A percentile compares a stretch with the other conserved stretches of the same genome.
Conservation (phyloP, 345 rosid species). For the Acer saccharum region DNA sequence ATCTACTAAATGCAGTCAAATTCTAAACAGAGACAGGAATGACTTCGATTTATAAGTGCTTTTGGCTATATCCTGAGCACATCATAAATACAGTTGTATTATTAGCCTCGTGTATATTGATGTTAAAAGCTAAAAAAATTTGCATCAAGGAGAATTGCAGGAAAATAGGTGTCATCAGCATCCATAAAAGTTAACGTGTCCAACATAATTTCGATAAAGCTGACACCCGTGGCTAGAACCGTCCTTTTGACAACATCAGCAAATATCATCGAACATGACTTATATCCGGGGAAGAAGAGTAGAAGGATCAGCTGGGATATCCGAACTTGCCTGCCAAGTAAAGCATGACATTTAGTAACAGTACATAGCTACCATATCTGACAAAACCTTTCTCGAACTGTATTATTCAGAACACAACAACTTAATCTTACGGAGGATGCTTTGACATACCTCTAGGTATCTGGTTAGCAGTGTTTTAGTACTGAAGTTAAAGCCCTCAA, state of each 20-base stretch:
- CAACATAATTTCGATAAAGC: background rate
- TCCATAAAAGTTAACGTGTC: background rate
- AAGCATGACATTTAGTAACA: slow-evolving; percentile 7
- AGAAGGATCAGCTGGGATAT: slow-evolving; percentile 50
- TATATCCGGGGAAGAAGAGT: slow-evolving; percentile 54
- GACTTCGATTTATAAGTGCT: background rate
- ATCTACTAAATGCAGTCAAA: background rate
- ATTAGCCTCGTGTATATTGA: background rate
- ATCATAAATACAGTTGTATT: background rate
- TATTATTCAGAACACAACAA: background rate
- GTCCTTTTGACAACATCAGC: background rate
- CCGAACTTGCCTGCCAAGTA: slow-evolving; percentile 54
- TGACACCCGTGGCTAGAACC: background rate
- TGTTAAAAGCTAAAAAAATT: background rate
- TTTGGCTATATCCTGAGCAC: background rate
- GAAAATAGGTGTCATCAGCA: background rate
- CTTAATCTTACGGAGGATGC: background rate
- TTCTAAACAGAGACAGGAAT: background rate
- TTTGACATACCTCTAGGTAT: slow-evolving; percentile 66
- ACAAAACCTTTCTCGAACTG: background rate
- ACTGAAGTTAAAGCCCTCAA: slow-evolving; percentile 86
- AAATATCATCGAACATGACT: slow-evolving; percentile 1
- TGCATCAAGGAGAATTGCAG: background rate
- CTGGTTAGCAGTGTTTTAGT: slow-evolving; percentile 68
- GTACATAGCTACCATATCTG: background rate